A percentile compares a stretch with the other conserved stretches of the same genome.
Conservation (phyloP, 192 early-diverging fungal genomes). For the Jimgerdemannia flammicorona region DNA sequence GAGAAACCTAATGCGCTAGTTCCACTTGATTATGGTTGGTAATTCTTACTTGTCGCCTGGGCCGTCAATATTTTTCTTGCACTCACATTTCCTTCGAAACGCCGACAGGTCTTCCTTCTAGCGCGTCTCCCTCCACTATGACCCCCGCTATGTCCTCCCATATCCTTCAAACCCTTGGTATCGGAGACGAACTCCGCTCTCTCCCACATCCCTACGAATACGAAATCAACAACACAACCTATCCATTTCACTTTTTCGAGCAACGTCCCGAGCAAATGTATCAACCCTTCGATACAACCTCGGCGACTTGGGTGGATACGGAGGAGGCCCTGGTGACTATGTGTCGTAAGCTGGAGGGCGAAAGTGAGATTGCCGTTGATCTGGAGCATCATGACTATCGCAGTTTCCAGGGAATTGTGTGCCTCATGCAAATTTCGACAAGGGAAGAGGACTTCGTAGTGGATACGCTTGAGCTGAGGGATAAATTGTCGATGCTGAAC, state of each 20-base stretch:
- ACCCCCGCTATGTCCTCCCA: background rate
- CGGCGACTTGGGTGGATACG: constrained; percentile 83
- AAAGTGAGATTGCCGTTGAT: constrained; percentile 87
- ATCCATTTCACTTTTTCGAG: constrained; percentile 68
- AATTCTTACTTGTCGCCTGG: background rate
- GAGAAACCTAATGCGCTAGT: constrained; percentile 79
- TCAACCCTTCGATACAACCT: constrained; percentile 58
- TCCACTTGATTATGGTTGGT: constrained; percentile 64
- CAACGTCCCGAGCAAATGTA: constrained; percentile 47
- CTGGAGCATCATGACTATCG: constrained; percentile 96
- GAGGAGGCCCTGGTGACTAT: constrained; percentile 59
- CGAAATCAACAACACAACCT: constrained; percentile 81
- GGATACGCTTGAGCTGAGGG: constrained; percentile 81
- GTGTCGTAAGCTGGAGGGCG: constrained; percentile 56
- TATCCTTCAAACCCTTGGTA: constrained; percentile 3
- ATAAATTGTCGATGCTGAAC: constrained; percentile 75
- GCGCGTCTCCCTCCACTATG: background rate
- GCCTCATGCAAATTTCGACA: constrained; percentile 91
- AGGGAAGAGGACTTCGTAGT: constrained; percentile 86
- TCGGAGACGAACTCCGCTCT: constrained; percentile 12
- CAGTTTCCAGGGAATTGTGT: constrained; percentile 92
- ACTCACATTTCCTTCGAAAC: constrained; percentile 4
- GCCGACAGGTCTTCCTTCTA: constrained; percentile 1
- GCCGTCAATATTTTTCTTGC: background rate
- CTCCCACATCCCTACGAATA: constrained; percentile 87